Evolutionary conservation across 306 rosid genomes (phyloP), one percentile per base, ranked within the genome.

Genomic region (Quercus cerris): DNA sequence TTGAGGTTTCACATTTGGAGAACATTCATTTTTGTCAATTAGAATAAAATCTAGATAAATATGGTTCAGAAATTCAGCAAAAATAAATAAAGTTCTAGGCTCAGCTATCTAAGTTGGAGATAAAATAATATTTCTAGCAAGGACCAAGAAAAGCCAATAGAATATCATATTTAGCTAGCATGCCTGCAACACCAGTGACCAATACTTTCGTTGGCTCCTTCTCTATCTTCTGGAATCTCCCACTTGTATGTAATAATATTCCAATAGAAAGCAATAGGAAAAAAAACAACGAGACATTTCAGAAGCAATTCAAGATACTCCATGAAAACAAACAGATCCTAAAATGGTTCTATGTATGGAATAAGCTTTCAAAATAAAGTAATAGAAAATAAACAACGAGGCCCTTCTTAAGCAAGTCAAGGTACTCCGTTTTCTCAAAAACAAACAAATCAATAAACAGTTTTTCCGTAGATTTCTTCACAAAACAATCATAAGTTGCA

Each of bases 181-280:
- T 93, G 94, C 97, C 94, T 90, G 94, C 86, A 79, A 93, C 97
- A 49, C 96, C 97, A 3, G 95, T 91, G 86, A 94, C 90, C 84
- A 94, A 87, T 2, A 94, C 89, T 0, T 61, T 89, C 56, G 91
- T 52, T 2, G 98, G 97, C 64, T 94, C 93, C 86, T 87, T 93
- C 73, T 91, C 90, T 63, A 59, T 55, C 46, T 59, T 78, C 44
- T 85, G 81, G 84, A 94, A 92, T 76, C 90, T 82, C 84, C 84
- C 87, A 89, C 97, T 93, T 90, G 57, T 90, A 70, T 75, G 75
- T 88, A 54, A 86, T 75, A 51, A 93, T 90, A 82, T 83, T 93
- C 94, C 95, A 88, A 80, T 90, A 88, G 80, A 93, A 86, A 80
- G 80, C 78, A 7, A 76, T 12, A 56, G 89, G 76, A 75, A 91